Conservation (phyloP, 2,329 filamentous ascomycete species). For the Dothistroma septosporum region DNA sequence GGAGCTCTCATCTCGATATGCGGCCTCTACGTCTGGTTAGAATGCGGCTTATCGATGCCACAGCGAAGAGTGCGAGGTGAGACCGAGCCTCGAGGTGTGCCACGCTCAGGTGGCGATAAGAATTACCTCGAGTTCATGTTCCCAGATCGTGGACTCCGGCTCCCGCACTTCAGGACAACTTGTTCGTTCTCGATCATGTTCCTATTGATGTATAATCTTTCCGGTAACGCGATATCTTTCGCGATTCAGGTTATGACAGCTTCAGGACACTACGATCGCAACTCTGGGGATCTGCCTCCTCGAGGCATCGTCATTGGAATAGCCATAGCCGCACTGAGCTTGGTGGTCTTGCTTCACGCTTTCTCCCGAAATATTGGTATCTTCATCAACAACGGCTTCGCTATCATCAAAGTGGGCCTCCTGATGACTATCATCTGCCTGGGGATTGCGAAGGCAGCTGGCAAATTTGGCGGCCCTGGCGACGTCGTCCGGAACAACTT, state of each 20-base stretch:
- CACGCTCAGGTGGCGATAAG: constrained; percentile 46
- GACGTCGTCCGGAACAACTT: constrained; percentile 29
- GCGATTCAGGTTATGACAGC: constrained; percentile 38
- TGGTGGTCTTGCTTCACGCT: constrained; percentile 48
- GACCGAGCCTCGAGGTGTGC: constrained; percentile 39
- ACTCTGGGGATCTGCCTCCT: constrained; percentile 11
- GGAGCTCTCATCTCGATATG: constrained; percentile 36
- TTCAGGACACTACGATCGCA: constrained; percentile 30
- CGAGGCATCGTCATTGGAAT: constrained; percentile 44
- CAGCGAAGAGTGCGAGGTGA: constrained; percentile 39
- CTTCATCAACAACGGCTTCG: constrained; percentile 50
- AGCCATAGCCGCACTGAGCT: constrained; percentile 44
- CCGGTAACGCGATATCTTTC: constrained; percentile 49
- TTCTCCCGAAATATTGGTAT: constrained; percentile 50
- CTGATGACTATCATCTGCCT: constrained; percentile 46
- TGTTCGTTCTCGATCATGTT: constrained; percentile 47
- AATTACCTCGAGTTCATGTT: constrained; percentile 50
- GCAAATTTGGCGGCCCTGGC: constrained; percentile 18
- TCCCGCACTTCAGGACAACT: constrained; percentile 31
- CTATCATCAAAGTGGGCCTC: constrained; percentile 48
- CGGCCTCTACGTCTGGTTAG: constrained; percentile 40
- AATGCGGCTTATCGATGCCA: constrained; percentile 48
- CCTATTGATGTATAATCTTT: constrained; percentile 47
- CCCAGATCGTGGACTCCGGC: constrained; percentile 38
- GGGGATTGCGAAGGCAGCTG: constrained; percentile 30